A percentile compares a stretch with the other conserved stretches of the same genome.
These are phyloP conservation scores for Capsicum pubescens DNA, from an alignment of 257 asterid species.

Conservation along the genomic window DNA sequence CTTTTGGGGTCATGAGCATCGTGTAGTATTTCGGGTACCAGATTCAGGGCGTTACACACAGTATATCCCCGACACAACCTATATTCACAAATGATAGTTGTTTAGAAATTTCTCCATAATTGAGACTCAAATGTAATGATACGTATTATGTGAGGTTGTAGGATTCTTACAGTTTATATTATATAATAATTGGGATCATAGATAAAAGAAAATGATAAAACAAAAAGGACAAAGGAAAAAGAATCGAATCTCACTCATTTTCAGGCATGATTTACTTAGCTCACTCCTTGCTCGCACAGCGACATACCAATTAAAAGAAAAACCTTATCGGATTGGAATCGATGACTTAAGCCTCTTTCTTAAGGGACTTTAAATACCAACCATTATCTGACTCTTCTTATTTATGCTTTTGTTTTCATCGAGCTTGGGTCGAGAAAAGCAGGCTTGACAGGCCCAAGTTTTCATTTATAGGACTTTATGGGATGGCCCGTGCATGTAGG, in stretches of 20 bases:
- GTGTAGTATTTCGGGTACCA: too few relatives aligned
- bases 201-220: neutral
- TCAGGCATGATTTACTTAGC: neutral
- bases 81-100: neutral
- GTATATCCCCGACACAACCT: neutral
- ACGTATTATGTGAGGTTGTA: neutral
- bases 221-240: neutral
- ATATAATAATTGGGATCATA: neutral
- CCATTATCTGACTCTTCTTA: too few relatives aligned
- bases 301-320: too few relatives aligned
- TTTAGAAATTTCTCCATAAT: neutral
- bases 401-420: too few relatives aligned
- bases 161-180: neutral
- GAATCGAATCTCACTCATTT: neutral
- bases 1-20: too few relatives aligned
- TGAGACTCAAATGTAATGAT: too few relatives aligned
- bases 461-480: neutral
- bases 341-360: too few relatives aligned
- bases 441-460: too few relatives aligned
- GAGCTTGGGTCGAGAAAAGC: too few relatives aligned
- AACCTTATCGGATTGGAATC: too few relatives aligned
- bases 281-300: neutral
- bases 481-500: neutral
- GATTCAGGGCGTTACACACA: neutral
- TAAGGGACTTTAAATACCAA: too few relatives aligned